Base-by-base conservation (phyloP, 1,139 yeast genomes). In the Hyphopichia buzzinii region DNA sequence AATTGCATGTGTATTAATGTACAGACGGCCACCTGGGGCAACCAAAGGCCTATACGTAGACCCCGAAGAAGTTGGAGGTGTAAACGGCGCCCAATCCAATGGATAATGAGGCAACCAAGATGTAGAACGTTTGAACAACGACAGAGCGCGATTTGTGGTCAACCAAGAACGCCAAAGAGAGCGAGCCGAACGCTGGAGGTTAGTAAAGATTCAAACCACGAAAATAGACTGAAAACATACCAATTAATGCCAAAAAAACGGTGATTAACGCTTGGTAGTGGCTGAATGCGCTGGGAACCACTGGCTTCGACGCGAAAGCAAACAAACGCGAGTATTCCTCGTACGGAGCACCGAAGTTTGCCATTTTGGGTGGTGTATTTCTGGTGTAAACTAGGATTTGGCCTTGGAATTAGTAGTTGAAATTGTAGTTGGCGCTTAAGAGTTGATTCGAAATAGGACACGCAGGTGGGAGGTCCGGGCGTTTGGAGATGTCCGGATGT, bases 1-100 rank as follows among this genome's bases (percentile, higher is more conserved):
- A n/a, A n/a, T n/a, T n/a, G n/a, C n/a, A n/a, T n/a, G n/a, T n/a
- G n/a, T n/a, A n/a, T n/a, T n/a, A n/a, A n/a, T n/a, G n/a, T n/a
- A n/a, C n/a, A n/a, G n/a, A n/a, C n/a, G n/a, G n/a, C n/a, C n/a
- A n/a, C n/a, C n/a, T n/a, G n/a, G n/a, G n/a, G n/a, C n/a, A n/a
- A n/a, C n/a, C n/a, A n/a, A n/a, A 8, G 8, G 28, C 7, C 40
- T 49, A 70, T 37, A 69, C 60, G 45, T 69, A 68, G 4, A 71
- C 76, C 21, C 76, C 76, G 31, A 69, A 71, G 42, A 56, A 65
- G 50, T 70, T 71, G 38, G 72, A 58, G 19, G 67, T 56, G 46
- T 62, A 59, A 13, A 69, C 52, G 10, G 69, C 52, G 11, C 70
- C 61, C 37, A 64, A 56, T 1, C 72, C 75, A 38, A 71, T 55